Base-by-base conservation (phyloP, 2,329 filamentous ascomycete species). In the Xylaria multiplex region DNA sequence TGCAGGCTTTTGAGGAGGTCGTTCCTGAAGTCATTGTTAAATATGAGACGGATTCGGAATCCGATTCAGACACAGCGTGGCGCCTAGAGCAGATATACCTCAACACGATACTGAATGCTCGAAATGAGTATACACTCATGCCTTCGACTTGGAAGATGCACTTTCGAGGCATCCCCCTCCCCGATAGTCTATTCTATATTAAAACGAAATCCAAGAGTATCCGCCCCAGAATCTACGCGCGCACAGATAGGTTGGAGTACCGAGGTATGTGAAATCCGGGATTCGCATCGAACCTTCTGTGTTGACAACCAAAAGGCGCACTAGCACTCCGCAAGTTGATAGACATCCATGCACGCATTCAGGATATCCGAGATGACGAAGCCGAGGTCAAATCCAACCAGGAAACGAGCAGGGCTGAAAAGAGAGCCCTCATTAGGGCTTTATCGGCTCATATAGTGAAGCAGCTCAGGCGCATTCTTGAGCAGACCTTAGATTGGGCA, bases 211-310 rank as follows among this genome's bases (percentile, higher is more conserved):
- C 61, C 7, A 67, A 55, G 42, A 74, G 70, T 52, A 35, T 42
- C 24, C 73, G 75, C 27, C 76, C 76, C 9, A 71, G 73, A 59
- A 76, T 78, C 62, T 77, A 77, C 57, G 70, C 72, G 19, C 74
- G 65, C 27, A 69, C 65, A 35, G 66, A 73, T 27, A 71, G 61
- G 42, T 65, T 71, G 49, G 76, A 77, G 64, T 74, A 71, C 65
- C 67, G 66, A 73, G 76, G 76, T 78, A 70, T 0, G 74, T 71
- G 27, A n/a, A 13, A 7, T 48, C 16, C 27, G 7, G 6, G 13
- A 40, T 7, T 6, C 3, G 8, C 35, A 7, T 55, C 13, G 6
- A 30, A 43, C 19, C 2, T 48, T n/a, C 35, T 22, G 22, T 42
- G 64, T 69, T 60, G 69, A 61, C 57, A 8, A 54, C 43, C n/a